A percentile compares a stretch with the other conserved stretches of the same genome.
These are phyloP conservation scores for Eremochloa ophiuroides DNA, from an alignment of 176 grass and related monocot genomes.

Conservation along the genomic window DNA sequence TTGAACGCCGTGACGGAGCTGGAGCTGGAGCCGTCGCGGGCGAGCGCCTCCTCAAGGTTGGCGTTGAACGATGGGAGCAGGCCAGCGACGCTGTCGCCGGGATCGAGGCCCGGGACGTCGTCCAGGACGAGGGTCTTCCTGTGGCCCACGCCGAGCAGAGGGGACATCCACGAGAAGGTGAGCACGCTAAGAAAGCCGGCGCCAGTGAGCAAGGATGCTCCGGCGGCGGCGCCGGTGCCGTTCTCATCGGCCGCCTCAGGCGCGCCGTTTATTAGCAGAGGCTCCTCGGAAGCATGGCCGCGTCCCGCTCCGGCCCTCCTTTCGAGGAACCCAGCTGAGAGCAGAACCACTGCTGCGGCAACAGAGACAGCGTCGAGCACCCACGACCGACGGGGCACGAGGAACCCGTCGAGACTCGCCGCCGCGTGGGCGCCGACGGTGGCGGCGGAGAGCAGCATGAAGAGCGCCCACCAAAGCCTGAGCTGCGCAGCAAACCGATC, in stretches of 20 bases:
- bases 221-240: neutral
- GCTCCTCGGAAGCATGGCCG: constrained; percentile 38
- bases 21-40: neutral
- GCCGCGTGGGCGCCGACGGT: constrained; percentile 23
- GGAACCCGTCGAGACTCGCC: neutral
- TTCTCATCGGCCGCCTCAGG: neutral
- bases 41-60: constrained; percentile 46
- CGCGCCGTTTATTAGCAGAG: constrained; percentile 54
- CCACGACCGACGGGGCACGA: constrained; percentile 39
- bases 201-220: neutral
- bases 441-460: constrained; percentile 43
- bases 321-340: constrained; percentile 35
- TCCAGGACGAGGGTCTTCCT: constrained; percentile 60
- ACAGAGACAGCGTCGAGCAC: constrained; percentile 47
- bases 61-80: constrained; percentile 55
- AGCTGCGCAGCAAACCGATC: constrained; percentile 45
- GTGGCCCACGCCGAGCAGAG: constrained; percentile 54
- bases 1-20: constrained; percentile 65
- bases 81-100: constrained; percentile 41
- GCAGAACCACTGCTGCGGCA: constrained; percentile 14
- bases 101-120: constrained; percentile 64
- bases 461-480: constrained; percentile 60
- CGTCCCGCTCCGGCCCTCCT: neutral
- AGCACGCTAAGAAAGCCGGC: constrained; percentile 5
- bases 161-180: constrained; percentile 68